Conservation (phyloP, 1,284 basidiomycete genomes). For the Tylopilus sp. region DNA sequence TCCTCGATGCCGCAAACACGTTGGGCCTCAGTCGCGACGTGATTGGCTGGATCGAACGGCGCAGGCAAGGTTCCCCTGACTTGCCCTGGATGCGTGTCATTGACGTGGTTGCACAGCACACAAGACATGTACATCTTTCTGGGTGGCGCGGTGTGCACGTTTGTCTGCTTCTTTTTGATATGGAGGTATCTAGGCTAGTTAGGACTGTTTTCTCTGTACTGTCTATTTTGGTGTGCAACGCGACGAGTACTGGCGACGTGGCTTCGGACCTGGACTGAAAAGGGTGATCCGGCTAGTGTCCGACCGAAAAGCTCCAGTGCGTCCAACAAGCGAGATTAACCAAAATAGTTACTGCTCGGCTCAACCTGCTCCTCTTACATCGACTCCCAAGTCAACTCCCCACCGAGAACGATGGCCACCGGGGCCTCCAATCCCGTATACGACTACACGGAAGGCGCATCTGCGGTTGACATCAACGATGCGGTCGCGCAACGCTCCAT, state of each 20-base stretch:
- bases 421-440: conserved; percentile 26
- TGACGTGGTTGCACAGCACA: conserved; percentile 51
- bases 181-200: conserved; percentile 82
- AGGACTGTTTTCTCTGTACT: conserved; percentile 7
- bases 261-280: background rate
- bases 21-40: conserved; percentile 88
- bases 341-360: conserved; percentile 11
- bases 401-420: conserved; percentile 11
- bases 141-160: conserved; percentile 79
- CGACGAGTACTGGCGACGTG: background rate
- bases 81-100: background rate
- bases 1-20: conserved; percentile 89
- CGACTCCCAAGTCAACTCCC: background rate
- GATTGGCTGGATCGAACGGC: conserved; percentile 91
- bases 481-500: conserved; percentile 51
- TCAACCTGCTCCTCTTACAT: background rate
- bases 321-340: conserved; percentile 7
- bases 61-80: conserved; percentile 56
- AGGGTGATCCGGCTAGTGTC: no score
- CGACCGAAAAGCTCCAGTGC: no score
- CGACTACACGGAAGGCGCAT: conserved; percentile 83
- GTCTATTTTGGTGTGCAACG: background rate
- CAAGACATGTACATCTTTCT: conserved; percentile 93
- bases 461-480: conserved; percentile 65
- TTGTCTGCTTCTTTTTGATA: conserved; percentile 88